Conservation (phyloP, 495 filamentous ascomycete genomes). For the Schizothecium vesticola region DNA sequence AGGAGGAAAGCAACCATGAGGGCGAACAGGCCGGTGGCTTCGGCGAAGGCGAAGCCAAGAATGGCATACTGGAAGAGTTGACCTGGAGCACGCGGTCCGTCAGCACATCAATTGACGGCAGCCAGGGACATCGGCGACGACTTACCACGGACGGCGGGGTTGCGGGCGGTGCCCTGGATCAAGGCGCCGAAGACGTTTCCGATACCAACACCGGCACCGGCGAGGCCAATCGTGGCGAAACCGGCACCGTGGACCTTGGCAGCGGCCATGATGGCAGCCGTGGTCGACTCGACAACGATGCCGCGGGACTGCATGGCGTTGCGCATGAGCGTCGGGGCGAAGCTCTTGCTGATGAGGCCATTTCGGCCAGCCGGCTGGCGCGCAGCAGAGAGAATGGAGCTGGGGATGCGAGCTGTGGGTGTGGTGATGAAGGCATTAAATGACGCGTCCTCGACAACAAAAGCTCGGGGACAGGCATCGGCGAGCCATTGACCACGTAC, state of each 20-base stretch:
- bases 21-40: constrained; percentile 39
- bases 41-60: constrained; percentile 37
- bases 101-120: neutral
- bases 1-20: constrained; percentile 42
- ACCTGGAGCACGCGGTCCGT: constrained; percentile 13
- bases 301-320: constrained; percentile 24
- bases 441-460: neutral
- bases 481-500: constrained; percentile 15
- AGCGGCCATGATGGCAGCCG: constrained; percentile 31
- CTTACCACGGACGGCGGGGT: constrained; percentile 35
- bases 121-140: neutral
- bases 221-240: constrained; percentile 35
- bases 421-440: constrained; percentile 1
- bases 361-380: constrained; percentile 18
- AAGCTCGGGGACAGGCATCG: constrained; percentile 6
- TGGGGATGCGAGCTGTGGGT: constrained; percentile 22
- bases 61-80: constrained; percentile 38
- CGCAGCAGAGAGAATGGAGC: constrained; percentile 22
- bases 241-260: constrained; percentile 38
- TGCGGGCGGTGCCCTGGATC: constrained; percentile 37
- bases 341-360: constrained; percentile 19
- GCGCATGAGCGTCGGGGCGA: constrained; percentile 20
- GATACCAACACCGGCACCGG: constrained; percentile 39
- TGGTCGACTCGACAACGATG: constrained; percentile 32
- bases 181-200: constrained; percentile 36